phyloP scores from a whole-genome alignment of 2,329 filamentous ascomycete species.

The Fusarium sp. region DNA sequence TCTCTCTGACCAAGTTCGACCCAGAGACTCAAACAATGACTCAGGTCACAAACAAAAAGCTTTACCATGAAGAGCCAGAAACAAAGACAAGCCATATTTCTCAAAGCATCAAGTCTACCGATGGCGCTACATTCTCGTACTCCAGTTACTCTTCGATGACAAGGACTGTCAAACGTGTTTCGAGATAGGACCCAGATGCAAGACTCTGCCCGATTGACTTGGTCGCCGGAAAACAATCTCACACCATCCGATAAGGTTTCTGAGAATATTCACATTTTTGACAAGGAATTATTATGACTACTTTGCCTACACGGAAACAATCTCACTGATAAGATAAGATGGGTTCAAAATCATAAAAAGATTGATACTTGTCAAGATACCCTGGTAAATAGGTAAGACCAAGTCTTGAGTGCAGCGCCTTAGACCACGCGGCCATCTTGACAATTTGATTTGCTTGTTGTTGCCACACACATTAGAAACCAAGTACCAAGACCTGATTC shows the following conservation, averaged over 20 bases:
- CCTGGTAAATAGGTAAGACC: background rate
- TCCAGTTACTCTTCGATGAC: background rate
- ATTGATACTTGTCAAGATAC: too few relatives aligned
- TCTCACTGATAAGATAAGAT: too few relatives aligned
- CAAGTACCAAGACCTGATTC: fast-evolving
- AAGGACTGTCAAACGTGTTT: background rate
- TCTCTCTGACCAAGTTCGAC: background rate
- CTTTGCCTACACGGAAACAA: background rate
- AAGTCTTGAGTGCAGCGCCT: background rate
- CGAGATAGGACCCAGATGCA: fast-evolving
- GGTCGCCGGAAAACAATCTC: background rate
- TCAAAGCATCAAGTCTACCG: background rate
- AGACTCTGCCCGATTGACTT: background rate
- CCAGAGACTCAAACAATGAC: background rate
- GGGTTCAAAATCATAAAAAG: too few relatives aligned
- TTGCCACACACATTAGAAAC: fast-evolving
- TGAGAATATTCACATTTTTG: background rate
- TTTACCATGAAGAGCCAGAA: background rate
- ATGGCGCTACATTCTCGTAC: background rate
- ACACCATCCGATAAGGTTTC: background rate
- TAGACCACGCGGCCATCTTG: background rate
- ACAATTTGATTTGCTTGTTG: background rate
- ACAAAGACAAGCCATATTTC: background rate
- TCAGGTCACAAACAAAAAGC: background rate
- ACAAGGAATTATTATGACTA: fast-evolving